Evolutionary conservation across 352 stramenopile genomes (phyloP).

Genomic region (Pythium dissotocum): DNA sequence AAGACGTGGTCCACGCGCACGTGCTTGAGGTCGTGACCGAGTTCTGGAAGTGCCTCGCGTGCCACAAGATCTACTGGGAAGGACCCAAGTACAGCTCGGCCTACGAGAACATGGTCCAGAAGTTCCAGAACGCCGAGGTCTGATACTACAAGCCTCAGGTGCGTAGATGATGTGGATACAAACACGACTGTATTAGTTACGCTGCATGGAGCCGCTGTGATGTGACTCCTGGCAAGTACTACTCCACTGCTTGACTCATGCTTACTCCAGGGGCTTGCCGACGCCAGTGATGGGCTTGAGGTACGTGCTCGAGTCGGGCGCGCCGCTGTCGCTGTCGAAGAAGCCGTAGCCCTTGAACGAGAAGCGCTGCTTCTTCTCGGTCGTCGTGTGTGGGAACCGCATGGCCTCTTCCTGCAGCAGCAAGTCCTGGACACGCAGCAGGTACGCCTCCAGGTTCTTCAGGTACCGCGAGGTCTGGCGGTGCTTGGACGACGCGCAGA

Average conservation of each 20-base stretch:
- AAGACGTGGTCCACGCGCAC: conserved; percentile 51
- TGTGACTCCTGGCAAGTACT: too few relatives aligned
- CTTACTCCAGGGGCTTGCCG: conserved; percentile 23
- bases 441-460: conserved; percentile 79
- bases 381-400: conserved; percentile 68
- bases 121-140: conserved; percentile 31
- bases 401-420: conserved; percentile 78
- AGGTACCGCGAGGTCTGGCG: conserved; percentile 83
- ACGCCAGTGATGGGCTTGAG: conserved; percentile 31
- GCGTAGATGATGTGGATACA: neutral
- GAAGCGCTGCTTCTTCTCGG: conserved; percentile 39
- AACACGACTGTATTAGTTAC: too few relatives aligned
- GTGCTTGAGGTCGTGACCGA: conserved; percentile 63
- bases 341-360: conserved; percentile 82
- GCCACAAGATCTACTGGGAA: conserved; percentile 77
- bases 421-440: conserved; percentile 77
- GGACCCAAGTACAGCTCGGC: conserved; percentile 75
- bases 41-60: conserved; percentile 67
- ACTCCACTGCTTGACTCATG: too few relatives aligned
- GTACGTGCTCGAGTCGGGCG: conserved; percentile 8
- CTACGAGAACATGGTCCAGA: conserved; percentile 56
- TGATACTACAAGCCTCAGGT: neutral
- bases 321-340: conserved; percentile 48
- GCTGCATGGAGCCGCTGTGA: too few relatives aligned
- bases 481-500: conserved; percentile 83